These are phyloP conservation scores for Scheffersomyces parashehatae DNA, from an alignment of 1,139 yeast species.

Conservation along the genomic window DNA sequence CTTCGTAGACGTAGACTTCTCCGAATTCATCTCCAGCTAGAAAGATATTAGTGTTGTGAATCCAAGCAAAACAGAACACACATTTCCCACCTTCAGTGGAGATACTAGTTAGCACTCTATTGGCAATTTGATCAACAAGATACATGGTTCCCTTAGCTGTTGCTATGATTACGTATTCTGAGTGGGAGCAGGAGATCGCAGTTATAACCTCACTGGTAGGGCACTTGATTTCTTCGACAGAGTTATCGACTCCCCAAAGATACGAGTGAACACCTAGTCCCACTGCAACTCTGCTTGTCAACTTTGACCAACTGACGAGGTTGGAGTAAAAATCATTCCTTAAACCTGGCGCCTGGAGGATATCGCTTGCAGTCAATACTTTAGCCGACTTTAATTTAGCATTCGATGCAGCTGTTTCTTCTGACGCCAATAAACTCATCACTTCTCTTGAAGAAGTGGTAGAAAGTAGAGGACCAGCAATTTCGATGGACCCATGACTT, in stretches of 20 bases:
- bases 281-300: conserved; percentile 58
- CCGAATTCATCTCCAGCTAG: conserved; percentile 75
- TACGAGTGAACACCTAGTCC: conserved; percentile 65
- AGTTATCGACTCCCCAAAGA: conserved; percentile 61
- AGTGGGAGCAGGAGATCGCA: conserved; percentile 56
- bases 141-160: conserved; percentile 30
- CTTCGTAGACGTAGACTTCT: conserved; percentile 47
- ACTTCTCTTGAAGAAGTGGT: conserved; percentile 13
- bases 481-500: conserved; percentile 8
- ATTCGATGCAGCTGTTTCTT: conserved; percentile 4
- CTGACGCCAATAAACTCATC: conserved; percentile 10
- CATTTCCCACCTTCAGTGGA: conserved; percentile 31
- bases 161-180: conserved; percentile 57
- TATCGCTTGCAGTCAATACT: conserved; percentile 16
- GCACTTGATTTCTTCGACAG: conserved; percentile 34
- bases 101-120: conserved; percentile 28
- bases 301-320: conserved; percentile 70
- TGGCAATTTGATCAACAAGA: conserved; percentile 20
- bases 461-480: conserved; percentile 16
- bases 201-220: conserved; percentile 47
- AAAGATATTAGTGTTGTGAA: conserved; percentile 43
- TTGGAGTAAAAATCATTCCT: conserved; percentile 82
- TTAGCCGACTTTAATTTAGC: background rate
- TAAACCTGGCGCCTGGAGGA: conserved; percentile 73
- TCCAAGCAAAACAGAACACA: conserved; percentile 67